Conservation (phyloP, 1,284 basidiomycete genomes). For the Rhodotorula sp. region DNA sequence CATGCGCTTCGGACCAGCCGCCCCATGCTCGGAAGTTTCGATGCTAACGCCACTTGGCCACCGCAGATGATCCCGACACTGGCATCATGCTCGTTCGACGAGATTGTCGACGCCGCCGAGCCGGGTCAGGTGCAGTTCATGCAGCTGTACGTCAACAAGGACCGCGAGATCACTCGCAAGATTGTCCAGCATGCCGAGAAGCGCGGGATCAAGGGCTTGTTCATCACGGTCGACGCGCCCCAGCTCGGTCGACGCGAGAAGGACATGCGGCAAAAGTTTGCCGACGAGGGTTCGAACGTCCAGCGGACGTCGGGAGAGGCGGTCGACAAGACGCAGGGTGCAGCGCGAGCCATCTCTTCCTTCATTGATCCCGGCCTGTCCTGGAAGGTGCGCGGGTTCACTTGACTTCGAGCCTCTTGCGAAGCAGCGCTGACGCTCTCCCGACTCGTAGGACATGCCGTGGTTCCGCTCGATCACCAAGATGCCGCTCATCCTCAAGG, state of each 20-base stretch:
- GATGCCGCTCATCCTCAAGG: slow-evolving; percentile 86
- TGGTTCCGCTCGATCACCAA: slow-evolving; percentile 88
- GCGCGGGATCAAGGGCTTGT: slow-evolving; percentile 54
- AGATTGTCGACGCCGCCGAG: slow-evolving; percentile 75
- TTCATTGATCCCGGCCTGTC: slow-evolving; percentile 88
- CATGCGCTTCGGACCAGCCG: neutral
- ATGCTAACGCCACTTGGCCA: no score
- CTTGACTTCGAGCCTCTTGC: no score
- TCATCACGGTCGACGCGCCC: slow-evolving; percentile 79
- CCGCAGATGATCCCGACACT: slow-evolving; percentile 61
- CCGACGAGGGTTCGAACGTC: slow-evolving; percentile 57
- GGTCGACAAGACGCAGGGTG: slow-evolving; percentile 82
- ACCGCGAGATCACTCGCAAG: slow-evolving; percentile 73
- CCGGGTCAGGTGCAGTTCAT: slow-evolving; percentile 62
- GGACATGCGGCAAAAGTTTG: slow-evolving; percentile 96
- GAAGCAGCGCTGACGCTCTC: neutral
- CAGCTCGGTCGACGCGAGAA: slow-evolving; percentile 69
- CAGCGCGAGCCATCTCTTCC: slow-evolving; percentile 88
- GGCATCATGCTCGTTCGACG: slow-evolving; percentile 64
- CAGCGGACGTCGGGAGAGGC: slow-evolving; percentile 51
- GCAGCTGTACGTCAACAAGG: slow-evolving; percentile 68
- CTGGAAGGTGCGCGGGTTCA: slow-evolving; percentile 58
- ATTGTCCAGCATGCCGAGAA: slow-evolving; percentile 69
- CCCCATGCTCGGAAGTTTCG: no score
- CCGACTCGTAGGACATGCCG: slow-evolving; percentile 58